Evolutionary conservation across 2,329 filamentous ascomycete species (phyloP).

Genomic region (Cytospora schulzeri): DNA sequence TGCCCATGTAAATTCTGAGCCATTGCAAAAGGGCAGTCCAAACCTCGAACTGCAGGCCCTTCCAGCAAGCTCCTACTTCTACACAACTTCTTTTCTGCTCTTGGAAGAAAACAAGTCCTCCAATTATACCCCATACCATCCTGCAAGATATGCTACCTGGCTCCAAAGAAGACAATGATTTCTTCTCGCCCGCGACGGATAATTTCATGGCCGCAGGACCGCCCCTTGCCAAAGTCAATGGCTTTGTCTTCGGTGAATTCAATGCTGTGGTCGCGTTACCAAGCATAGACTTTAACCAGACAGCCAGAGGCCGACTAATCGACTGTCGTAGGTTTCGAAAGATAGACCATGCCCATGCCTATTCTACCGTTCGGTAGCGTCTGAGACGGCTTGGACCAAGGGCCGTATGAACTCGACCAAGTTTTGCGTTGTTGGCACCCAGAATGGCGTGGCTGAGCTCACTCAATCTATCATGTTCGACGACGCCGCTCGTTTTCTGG

Average conservation of each 20-base stretch:
- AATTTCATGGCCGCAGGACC: slow-evolving; percentile 8
- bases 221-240: neutral
- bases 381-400: neutral
- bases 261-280: neutral
- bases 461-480: slow-evolving; percentile 12
- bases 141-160: neutral
- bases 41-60: neutral
- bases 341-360: slow-evolving; percentile 12
- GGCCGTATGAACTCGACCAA: neutral
- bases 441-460: slow-evolving; percentile 8
- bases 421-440: slow-evolving; percentile 3
- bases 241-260: neutral
- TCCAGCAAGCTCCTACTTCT: neutral
- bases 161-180: neutral
- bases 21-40: neutral
- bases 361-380: neutral
- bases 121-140: neutral
- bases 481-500: neutral
- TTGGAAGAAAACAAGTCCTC: neutral
- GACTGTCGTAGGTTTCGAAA: neutral
- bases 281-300: neutral
- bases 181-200: neutral
- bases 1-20: neutral
- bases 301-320: no score
- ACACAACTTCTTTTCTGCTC: neutral